A percentile compares a stretch with the other conserved stretches of the same genome.
These are phyloP conservation scores for Penicillium paneum DNA, from an alignment of 2,329 filamentous ascomycete species.

Conservation along the genomic window DNA sequence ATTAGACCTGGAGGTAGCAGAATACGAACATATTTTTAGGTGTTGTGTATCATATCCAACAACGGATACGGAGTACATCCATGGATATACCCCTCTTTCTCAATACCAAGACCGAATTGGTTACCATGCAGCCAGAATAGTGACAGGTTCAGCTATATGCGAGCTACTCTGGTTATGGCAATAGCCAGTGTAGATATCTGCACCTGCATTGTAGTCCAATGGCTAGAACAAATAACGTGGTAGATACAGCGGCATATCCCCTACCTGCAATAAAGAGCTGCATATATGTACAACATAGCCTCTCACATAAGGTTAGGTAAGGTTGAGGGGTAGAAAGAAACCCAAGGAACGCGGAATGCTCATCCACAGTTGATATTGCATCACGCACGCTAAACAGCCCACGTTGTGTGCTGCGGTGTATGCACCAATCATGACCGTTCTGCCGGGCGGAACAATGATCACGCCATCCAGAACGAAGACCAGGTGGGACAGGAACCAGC, in stretches of 20 bases:
- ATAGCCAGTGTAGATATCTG: not conserved
- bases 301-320: not conserved
- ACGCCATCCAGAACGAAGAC: constrained; percentile 25
- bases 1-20: not conserved
- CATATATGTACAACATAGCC: too few species aligned
- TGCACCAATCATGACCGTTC: constrained; percentile 29
- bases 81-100: too few species aligned
- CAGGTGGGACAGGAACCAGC: not conserved
- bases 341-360: not conserved
- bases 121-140: not conserved
- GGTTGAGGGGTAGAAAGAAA: not conserved
- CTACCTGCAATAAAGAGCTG: too few species aligned
- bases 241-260: not conserved
- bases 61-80: too few species aligned
- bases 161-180: not conserved
- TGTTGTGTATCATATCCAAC: not conserved
- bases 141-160: not conserved
- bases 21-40: not conserved
- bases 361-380: constrained; percentile 4
- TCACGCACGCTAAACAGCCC: constrained; percentile 26
- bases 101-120: not conserved
- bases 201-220: too few species aligned
- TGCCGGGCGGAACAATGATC: constrained; percentile 27
- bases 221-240: not conserved
- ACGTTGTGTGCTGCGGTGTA: not conserved